Percentiles rank a stretch among this genome's conserved stretches.
Evolutionary conservation across 768 basidiomycete species (phyloP).

Genomic region (Clitopilus hobsonii): DNA sequence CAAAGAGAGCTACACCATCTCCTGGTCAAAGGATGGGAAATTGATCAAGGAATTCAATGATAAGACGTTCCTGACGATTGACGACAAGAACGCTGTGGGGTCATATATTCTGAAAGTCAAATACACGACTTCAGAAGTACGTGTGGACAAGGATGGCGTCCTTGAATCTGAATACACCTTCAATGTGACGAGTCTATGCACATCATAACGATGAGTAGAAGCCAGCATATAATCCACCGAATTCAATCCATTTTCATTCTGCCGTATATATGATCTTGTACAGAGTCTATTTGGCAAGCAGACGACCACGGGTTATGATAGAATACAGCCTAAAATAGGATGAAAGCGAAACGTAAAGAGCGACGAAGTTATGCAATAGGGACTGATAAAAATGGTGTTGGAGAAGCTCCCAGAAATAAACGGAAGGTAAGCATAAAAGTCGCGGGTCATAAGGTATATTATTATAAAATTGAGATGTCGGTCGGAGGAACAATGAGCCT

Average conservation of each 20-base stretch:
- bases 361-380: conserved; percentile 3
- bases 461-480: background rate
- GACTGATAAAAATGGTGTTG: too few species aligned
- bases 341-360: conserved; percentile 2
- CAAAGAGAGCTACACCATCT: conserved; percentile 48
- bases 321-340: conserved; percentile 15
- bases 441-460: conserved; percentile 1
- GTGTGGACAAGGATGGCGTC: conserved; percentile 33
- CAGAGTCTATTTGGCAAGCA: background rate
- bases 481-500: too few species aligned
- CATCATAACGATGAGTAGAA: too few species aligned
- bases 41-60: conserved; percentile 42
- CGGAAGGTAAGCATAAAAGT: conserved; percentile 13
- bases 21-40: conserved; percentile 48
- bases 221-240: too few species aligned
- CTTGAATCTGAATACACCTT: conserved; percentile 5
- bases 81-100: conserved; percentile 29
- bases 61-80: conserved; percentile 39
- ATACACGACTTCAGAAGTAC: conserved; percentile 55
- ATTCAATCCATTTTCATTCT: background rate
- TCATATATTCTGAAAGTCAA: conserved; percentile 41
- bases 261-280: background rate
- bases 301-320: conserved; percentile 6
- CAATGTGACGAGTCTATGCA: too few species aligned
- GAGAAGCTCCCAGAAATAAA: background rate